Conservation (phyloP, 352 stramenopile genomes). For the Peronospora destructor region DNA sequence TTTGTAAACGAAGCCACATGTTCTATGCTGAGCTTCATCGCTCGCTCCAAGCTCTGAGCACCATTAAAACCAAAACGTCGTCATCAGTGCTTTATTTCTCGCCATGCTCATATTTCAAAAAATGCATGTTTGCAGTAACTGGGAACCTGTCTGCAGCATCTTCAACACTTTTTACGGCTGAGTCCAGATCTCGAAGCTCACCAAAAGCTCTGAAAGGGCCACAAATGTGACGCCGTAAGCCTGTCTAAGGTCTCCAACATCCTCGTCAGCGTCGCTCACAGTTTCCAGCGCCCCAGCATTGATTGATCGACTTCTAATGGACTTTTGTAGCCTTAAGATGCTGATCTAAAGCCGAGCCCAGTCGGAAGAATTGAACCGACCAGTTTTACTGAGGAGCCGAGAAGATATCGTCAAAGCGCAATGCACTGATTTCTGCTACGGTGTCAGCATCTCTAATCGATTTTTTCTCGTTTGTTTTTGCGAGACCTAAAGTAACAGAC, state of each 20-base stretch:
- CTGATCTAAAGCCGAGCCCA: conserved; percentile 36
- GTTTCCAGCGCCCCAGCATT: conserved; percentile 21
- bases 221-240: conserved; percentile 48
- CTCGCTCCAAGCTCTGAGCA: conserved; percentile 28
- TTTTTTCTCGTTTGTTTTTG: too few species aligned
- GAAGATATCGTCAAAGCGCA: too few species aligned
- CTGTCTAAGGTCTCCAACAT: conserved; percentile 25
- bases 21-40: conserved; percentile 40
- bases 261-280: conserved; percentile 6
- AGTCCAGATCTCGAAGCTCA: conserved; percentile 44
- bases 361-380: conserved; percentile 43
- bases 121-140: conserved; percentile 44
- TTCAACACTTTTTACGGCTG: conserved; percentile 39
- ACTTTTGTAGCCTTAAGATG: conserved; percentile 29
- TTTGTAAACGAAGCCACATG: conserved; percentile 44
- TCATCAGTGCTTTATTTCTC: conserved; percentile 19
- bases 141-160: conserved; percentile 33
- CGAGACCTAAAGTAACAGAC: too few species aligned
- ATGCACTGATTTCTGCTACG: too few species aligned
- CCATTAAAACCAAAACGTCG: conserved; percentile 20
- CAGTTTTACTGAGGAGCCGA: conserved; percentile 15
- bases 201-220: conserved; percentile 46
- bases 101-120: too few species aligned
- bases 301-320: conserved; percentile 33
- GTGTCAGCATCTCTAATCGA: too few species aligned